Conservation (phyloP, 2,329 filamentous ascomycete genomes). For the Epichloe bromicola region DNA sequence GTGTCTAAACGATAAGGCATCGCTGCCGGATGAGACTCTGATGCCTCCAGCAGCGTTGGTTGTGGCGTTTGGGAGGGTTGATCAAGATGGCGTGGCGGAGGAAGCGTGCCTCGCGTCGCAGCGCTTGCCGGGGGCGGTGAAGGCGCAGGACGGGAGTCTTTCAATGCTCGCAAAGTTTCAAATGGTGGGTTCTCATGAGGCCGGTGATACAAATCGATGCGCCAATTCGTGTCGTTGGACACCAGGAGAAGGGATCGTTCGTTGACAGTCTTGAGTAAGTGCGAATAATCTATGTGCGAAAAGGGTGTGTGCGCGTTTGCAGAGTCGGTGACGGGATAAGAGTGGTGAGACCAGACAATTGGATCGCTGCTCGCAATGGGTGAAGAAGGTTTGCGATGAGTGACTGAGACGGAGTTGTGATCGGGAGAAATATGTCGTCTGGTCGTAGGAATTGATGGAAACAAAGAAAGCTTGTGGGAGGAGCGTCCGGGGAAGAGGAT, state of each 20-base stretch:
- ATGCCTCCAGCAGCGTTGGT: slow-evolving; percentile 19
- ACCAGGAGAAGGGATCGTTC: too few species aligned
- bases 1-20: slow-evolving; percentile 81
- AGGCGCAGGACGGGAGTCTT: too few species aligned
- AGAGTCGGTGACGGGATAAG: too few species aligned
- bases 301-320: too few species aligned
- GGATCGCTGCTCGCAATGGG: neutral
- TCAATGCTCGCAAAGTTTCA: too few species aligned
- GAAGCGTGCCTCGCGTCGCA: neutral
- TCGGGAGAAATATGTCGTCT: neutral
- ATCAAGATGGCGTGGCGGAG: neutral
- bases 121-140: too few species aligned
- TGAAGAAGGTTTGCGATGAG: neutral
- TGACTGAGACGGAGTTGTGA: neutral
- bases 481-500: slow-evolving; percentile 8
- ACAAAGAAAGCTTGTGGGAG: neutral
- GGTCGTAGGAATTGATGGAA: slow-evolving; percentile 1
- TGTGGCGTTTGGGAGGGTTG: too few species aligned
- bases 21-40: slow-evolving; percentile 24
- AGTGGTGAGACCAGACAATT: neutral
- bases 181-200: too few species aligned
- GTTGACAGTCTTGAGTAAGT: too few species aligned
- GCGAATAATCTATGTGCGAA: too few species aligned
- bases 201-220: too few species aligned
- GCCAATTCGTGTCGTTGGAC: too few species aligned